Evolutionary conservation across 805 yeast genomes (phyloP), one percentile per base, ranked within the genome.

Genomic region (Naumovozyma dairenensis): DNA sequence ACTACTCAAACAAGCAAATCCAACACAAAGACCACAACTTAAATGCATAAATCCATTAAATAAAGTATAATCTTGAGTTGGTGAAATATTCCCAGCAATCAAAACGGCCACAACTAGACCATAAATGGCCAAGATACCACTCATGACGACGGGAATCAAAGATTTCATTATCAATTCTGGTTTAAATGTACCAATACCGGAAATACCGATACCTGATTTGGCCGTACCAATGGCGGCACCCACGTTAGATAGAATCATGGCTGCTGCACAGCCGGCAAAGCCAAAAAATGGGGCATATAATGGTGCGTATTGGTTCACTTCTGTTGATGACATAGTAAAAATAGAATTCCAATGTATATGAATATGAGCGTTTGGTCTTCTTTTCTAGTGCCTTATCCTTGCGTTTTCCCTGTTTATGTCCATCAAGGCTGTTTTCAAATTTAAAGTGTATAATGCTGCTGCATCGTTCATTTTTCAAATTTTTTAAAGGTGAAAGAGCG

Each of bases 171-270:
- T 86, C 52, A 92, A 68, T 53, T 92, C 98, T 9, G 99, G 99
- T 57, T 83, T 82, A 66, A 89, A 92, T 30, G 95, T 81, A 68
- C 97, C 96, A 45, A 92, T 86, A 69, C 97, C 99, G 21, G 96
- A 67, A 50, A 92, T 92, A 71, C 99, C 99, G 43, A 92, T 79
- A 38, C 99, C 99, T 29, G 95, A 82, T 62, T 92, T 92, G 42
- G 97, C 97, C 3, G 97, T 89, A 38, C 98, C 99, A 46, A 86
- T 79, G 40, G 97, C 97, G 4, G 99, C 97, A 42, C 99, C 99
- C n/a, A 89, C 79, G 54, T 95, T 84, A 37, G 93, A 79, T 38
- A 89, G 66, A 16, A 84, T 72, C 83, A 85, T 83, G 32, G 96
- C 94, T 30, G 85, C 79, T 5, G 92, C 85, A 63, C 97, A 87